Base-by-base conservation (phyloP, 305 asterid genomes). In the Fraxinus sp. region DNA sequence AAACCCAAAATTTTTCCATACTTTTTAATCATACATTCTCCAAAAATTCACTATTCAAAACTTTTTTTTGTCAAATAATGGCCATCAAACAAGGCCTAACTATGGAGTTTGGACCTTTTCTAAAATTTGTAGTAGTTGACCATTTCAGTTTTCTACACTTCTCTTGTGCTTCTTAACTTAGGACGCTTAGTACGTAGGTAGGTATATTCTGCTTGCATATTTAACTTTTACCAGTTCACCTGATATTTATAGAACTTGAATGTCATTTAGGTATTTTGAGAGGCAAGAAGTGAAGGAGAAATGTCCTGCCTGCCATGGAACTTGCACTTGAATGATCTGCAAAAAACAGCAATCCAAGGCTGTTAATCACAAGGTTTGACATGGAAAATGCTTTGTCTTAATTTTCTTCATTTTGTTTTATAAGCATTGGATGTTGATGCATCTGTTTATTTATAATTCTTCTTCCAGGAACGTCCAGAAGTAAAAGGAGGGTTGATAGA, bases 311-410 rank as follows among this genome's bases (percentile, higher is more conserved):
- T 97, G 99, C 82, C 84, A 88, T 22, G 90, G 90, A 89, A 85
- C 89, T n/a, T 97, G 99, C 89, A 81, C 87, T 84, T 97, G 99
- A 88, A 88, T 84, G 80, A 89, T 91, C 86, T 95, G 98, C 87
- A 72, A 81, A 83, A 93, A 87, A 80, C 89, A 74, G 81, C 86
- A 89, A 85, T 80, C 73, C 75, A 87, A 85, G 79, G 88, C 87
- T 49, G 76, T 37, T 78, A 83, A 72, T 86, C 85, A 87, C 77
- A 91, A 93, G 98, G 99, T 97, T 82, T 86, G 93, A 57, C 88
- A 80, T 59, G 78, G 30, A 71, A 70, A 57, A 41, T 73, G 37
- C 76, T 83, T 80, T 35, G 78, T 52, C 81, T 74, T 74, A 82
- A 62, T 77, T 39, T 52, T 68, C 75, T 5, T 26, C n/a, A 52